phyloP scores from a whole-genome alignment of 2,329 filamentous ascomycete genomes.

The Aureobasidium sp. region DNA sequence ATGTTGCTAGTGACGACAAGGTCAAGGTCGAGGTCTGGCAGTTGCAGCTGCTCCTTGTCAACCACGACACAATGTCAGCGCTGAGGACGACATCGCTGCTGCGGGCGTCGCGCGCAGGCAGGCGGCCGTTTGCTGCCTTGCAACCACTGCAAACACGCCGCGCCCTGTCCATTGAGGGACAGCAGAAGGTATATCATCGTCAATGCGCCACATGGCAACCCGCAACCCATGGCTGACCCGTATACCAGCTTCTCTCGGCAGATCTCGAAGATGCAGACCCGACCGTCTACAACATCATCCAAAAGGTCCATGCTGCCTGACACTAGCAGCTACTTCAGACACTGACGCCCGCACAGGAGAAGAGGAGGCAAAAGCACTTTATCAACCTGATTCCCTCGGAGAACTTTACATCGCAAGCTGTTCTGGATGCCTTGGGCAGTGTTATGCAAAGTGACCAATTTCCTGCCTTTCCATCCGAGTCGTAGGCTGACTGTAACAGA shows the following conservation, averaged over 20 bases:
- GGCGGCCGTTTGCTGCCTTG: constrained; percentile 26
- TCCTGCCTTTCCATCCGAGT: neutral
- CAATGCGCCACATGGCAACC: neutral
- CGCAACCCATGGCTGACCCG: constrained; percentile 13
- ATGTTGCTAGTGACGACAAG: neutral
- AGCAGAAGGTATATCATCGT: constrained; percentile 37
- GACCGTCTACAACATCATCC: constrained; percentile 77
- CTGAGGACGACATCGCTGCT: constrained; percentile 31
- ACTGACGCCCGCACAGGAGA: constrained; percentile 57
- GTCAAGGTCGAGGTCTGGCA: neutral
- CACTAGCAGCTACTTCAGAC: neutral
- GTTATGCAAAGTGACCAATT: constrained; percentile 78
- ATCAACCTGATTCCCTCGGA: constrained; percentile 96
- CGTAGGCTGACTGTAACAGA: constrained; percentile 36
- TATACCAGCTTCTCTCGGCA: constrained; percentile 65
- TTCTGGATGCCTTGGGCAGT: constrained; percentile 84
- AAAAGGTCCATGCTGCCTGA: constrained; percentile 57
- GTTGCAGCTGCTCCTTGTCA: constrained; percentile 16
- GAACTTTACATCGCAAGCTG: constrained; percentile 90
- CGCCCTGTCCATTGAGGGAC: constrained; percentile 38
- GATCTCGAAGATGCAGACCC: constrained; percentile 80
- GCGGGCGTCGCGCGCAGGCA: constrained; percentile 30
- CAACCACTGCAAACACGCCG: constrained; percentile 27
- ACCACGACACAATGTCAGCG: constrained; percentile 33
- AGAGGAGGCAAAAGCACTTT: constrained; percentile 92